Evolutionary conservation across 768 basidiomycete species (phyloP), one percentile per base, ranked within the genome.

Genomic region (Trametes gibbosa): DNA sequence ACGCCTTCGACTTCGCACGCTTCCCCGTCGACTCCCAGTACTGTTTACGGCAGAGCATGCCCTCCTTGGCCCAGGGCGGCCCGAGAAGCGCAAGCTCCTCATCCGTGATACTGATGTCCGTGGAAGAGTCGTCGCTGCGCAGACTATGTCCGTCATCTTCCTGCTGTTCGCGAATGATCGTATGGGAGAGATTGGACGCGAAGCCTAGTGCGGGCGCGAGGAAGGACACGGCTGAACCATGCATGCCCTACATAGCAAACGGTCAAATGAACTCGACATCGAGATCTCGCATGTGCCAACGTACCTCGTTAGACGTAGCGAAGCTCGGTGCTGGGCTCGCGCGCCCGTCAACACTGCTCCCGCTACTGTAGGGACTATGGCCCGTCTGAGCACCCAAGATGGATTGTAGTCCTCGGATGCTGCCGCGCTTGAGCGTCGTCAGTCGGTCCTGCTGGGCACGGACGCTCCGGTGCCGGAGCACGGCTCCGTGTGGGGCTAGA

Each of bases 61-160:
- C 97, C 73, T 99, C 97, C 73, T 99, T 99, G 0, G 97, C 97
- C 96, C 96, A 99, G 0, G 97, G 97, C 5, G 97, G 87, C 16
- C 97, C 97, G 16, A 97, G 84, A 37, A 98, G 77, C 1, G 96
- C 96, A 13, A 99, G 80, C 74, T 97, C 94, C 72, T 98, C 97
- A 66, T 98, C 96, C 7, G 90, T 86, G 59, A 98, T 92, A 51
- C 92, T 93, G 65, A 91, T 87, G 34, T 81, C 84, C 1, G 88
- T 90, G 1, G 88, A 89, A 27, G 70, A 85, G 39, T 78, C 82
- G 19, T 80, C 79, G 69, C 88, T 92, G 35, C 79, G 76, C 21
- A 83, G 68, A 63, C 90, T 92, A 51, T 83, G 83, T 54, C 95
- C 92, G 65, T 93, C 92, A 65, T 87, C 87, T 72, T 98, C 95